Conservation (phyloP, 2,329 filamentous ascomycete genomes). For the Colletotrichum viniferum region DNA sequence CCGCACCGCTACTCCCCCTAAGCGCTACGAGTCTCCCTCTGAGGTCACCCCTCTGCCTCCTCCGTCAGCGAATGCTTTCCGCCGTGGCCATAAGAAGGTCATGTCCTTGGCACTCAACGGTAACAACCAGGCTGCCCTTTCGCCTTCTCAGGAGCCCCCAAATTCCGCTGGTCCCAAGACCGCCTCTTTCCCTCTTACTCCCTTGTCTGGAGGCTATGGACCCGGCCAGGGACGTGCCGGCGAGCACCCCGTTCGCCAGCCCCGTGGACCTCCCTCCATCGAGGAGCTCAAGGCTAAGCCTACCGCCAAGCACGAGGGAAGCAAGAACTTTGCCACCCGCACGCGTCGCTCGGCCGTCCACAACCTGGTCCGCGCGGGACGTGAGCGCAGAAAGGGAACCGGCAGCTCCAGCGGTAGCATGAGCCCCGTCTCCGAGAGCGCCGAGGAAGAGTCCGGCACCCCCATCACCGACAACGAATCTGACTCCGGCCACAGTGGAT, state of each 20-base stretch:
- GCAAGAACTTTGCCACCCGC: constrained; percentile 95
- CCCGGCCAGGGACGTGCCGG: constrained; percentile 92
- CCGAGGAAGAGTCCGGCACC: constrained; percentile 65
- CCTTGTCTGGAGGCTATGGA: constrained; percentile 83
- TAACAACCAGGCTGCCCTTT: constrained; percentile 44
- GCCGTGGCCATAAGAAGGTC: constrained; percentile 90
- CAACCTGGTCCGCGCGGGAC: constrained; percentile 87
- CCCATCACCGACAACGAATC: constrained; percentile 76
- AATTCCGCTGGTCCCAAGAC: constrained; percentile 77
- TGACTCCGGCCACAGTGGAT: constrained; percentile 73
- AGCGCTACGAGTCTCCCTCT: constrained; percentile 71
- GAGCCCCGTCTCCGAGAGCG: constrained; percentile 86
- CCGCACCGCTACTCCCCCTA: constrained; percentile 71
- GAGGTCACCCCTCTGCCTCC: constrained; percentile 77
- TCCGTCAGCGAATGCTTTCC: constrained; percentile 89
- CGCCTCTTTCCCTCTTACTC: constrained; percentile 79
- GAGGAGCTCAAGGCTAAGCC: constrained; percentile 91
- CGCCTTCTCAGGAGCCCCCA: constrained; percentile 46
- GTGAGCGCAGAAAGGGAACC: constrained; percentile 82
- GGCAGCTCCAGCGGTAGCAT: constrained; percentile 76
- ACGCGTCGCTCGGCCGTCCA: constrained; percentile 91
- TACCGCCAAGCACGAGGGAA: constrained; percentile 91
- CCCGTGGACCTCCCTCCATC: constrained; percentile 86
- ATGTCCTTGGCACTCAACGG: constrained; percentile 73
- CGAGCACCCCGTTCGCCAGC: constrained; percentile 92